Conservation (phyloP, 495 filamentous ascomycete genomes). For the Aspergillus haitiensis region DNA sequence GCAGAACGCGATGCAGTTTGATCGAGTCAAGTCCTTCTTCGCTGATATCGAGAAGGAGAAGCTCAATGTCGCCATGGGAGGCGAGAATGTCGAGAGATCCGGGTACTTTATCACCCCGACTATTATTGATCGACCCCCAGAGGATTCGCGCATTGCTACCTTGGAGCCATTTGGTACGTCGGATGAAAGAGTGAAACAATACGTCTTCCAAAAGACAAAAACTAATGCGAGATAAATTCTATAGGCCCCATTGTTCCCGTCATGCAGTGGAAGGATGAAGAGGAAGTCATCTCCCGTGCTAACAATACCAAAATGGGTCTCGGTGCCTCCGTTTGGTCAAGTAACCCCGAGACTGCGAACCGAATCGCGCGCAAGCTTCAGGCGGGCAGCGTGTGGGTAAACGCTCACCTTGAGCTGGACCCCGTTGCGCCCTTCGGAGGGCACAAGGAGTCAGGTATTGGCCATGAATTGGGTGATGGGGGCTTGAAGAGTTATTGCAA, state of each 20-base stretch:
- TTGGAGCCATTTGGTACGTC: constrained; percentile 12
- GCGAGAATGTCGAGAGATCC: neutral
- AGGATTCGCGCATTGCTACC: neutral
- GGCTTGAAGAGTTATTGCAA: constrained; percentile 2
- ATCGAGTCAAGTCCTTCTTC: constrained; percentile 11
- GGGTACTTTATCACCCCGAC: constrained; percentile 15
- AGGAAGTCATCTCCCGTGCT: constrained; percentile 75
- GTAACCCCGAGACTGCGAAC: constrained; percentile 71
- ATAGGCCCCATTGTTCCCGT: constrained; percentile 48
- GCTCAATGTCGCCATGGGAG: neutral
- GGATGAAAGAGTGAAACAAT: too few relatives aligned
- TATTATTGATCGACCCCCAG: constrained; percentile 11
- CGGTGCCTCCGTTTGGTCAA: constrained; percentile 77
- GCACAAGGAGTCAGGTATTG: constrained; percentile 57
- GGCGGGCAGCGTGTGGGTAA: constrained; percentile 52
- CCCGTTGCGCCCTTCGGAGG: constrained; percentile 50
- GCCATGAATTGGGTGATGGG: constrained; percentile 19
- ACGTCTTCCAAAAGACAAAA: constrained; percentile 19
- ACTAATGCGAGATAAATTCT: constrained; percentile 44
- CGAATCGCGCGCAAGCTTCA: constrained; percentile 74
- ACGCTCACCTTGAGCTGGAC: constrained; percentile 28
- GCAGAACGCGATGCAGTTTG: constrained; percentile 20
- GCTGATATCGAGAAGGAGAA: constrained; percentile 2
- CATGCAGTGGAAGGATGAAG: constrained; percentile 68
- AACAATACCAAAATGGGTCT: constrained; percentile 86